phyloP scores from a whole-genome alignment of 805 yeast genomes.

The Metschnikowia similis region DNA sequence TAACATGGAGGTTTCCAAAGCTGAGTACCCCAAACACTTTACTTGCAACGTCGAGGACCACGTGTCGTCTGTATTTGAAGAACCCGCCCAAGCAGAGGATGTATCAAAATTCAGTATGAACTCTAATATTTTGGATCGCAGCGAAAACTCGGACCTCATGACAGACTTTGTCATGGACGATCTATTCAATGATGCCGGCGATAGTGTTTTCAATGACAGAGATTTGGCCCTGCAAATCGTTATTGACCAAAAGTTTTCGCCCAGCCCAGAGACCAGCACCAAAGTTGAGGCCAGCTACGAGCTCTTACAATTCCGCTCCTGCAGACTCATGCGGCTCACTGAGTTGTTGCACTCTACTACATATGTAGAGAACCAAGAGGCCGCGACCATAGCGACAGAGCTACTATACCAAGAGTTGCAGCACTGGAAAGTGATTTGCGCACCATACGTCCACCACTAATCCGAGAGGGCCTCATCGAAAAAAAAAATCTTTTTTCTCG shows the following conservation, averaged over 20 bases:
- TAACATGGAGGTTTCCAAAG: not conserved
- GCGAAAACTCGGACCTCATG: slow-evolving; percentile 7
- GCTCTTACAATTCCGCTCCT: not conserved
- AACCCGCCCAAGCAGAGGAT: not conserved
- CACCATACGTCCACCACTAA: not conserved
- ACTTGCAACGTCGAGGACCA: slow-evolving; percentile 12
- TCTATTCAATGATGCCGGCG: slow-evolving; percentile 16
- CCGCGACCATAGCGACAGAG: not conserved
- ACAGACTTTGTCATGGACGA: slow-evolving; percentile 18
- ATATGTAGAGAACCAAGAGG: not conserved
- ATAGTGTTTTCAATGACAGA: slow-evolving; percentile 12
- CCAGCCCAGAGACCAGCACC: not conserved
- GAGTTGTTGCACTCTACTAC: not conserved
- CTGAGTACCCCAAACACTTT: slow-evolving; percentile 1
- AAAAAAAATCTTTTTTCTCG: too few relatives aligned
- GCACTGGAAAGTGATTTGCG: not conserved
- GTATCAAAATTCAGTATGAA: not conserved
- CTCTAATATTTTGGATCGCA: not conserved
- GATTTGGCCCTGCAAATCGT: not conserved
- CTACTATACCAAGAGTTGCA: not conserved
- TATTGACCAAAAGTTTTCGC: not conserved
- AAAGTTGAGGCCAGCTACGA: not conserved
- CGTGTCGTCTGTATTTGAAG: slow-evolving; percentile 14
- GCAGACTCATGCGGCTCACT: not conserved
- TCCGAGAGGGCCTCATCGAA: too few relatives aligned